Evolutionary conservation across 306 rosid genomes (phyloP).

Genomic region (Lagenaria siceraria): DNA sequence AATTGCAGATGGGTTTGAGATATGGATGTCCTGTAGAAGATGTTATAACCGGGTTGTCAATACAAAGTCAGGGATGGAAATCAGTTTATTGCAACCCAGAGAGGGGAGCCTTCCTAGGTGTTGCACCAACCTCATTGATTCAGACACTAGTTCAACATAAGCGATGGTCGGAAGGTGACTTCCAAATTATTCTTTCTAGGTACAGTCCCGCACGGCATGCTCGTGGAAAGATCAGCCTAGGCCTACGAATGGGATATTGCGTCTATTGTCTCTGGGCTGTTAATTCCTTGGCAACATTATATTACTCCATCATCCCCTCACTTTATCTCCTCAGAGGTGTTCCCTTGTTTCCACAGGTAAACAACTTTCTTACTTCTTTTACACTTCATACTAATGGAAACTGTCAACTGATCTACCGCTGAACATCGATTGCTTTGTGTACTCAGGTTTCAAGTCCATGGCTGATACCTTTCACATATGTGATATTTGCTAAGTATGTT

Average conservation of each 20-base stretch:
- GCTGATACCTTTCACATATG: constrained; percentile 67
- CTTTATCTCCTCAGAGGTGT: constrained; percentile 46
- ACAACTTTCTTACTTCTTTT: neutral
- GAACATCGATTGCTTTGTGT: neutral
- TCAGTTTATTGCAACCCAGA: constrained; percentile 51
- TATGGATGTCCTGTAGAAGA: constrained; percentile 80
- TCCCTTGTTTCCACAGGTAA: constrained; percentile 64
- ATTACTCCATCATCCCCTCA: constrained; percentile 57
- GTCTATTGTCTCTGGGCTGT: constrained; percentile 47
- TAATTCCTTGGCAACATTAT: constrained; percentile 33
- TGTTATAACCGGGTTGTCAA: constrained; percentile 59
- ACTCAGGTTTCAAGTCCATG: constrained; percentile 62
- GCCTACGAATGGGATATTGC: constrained; percentile 51
- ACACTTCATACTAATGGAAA: neutral
- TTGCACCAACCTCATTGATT: constrained; percentile 42
- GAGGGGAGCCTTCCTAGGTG: constrained; percentile 59
- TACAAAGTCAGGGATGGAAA: constrained; percentile 63
- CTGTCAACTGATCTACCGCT: neutral
- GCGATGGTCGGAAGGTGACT: constrained; percentile 81
- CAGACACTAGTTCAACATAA: constrained; percentile 57
- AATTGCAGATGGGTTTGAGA: constrained; percentile 49
- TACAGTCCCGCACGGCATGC: constrained; percentile 50
- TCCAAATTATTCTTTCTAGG: constrained; percentile 45
- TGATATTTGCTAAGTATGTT: constrained; percentile 24
- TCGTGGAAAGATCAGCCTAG: constrained; percentile 37